Conservation (phyloP, 2,329 filamentous ascomycete genomes). For the Colletotrichum trifolii region DNA sequence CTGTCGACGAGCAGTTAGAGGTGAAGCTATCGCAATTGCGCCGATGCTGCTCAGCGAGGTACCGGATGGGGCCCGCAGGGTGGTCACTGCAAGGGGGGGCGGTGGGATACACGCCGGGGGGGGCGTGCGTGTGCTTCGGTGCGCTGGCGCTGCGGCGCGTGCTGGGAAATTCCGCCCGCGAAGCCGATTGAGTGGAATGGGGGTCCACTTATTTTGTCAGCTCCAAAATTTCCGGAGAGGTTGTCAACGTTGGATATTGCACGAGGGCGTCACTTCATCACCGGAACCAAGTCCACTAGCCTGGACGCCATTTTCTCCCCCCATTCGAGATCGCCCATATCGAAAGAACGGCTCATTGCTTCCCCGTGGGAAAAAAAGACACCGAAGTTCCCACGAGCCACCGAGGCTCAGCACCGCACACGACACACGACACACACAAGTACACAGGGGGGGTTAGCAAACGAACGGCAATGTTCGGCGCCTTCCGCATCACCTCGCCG, state of each 20-base stretch:
- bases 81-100: slow-evolving; percentile 8
- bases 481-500: slow-evolving; percentile 82
- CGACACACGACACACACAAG: slow-evolving; percentile 4
- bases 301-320: no score
- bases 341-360: no score
- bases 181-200: background rate
- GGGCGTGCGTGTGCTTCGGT: background rate
- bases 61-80: no score
- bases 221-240: slow-evolving; percentile 33
- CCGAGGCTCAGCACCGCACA: background rate
- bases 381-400: background rate
- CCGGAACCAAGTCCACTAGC: background rate
- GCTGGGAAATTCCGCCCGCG: slow-evolving; percentile 31
- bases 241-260: slow-evolving; percentile 1
- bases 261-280: background rate
- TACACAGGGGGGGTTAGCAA: slow-evolving; percentile 4
- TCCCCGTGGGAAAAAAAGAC: no score
- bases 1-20: no score
- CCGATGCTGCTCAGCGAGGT: no score
- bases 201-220: slow-evolving; percentile 11
- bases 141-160: background rate
- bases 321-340: no score
- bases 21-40: no score
- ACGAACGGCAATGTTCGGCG: slow-evolving; percentile 75
- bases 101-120: background rate